Evolutionary conservation across 176 grass and related monocot genomes (phyloP), one percentile per base, ranked within the genome.

Genomic region (Cenchrus fungigraminus): DNA sequence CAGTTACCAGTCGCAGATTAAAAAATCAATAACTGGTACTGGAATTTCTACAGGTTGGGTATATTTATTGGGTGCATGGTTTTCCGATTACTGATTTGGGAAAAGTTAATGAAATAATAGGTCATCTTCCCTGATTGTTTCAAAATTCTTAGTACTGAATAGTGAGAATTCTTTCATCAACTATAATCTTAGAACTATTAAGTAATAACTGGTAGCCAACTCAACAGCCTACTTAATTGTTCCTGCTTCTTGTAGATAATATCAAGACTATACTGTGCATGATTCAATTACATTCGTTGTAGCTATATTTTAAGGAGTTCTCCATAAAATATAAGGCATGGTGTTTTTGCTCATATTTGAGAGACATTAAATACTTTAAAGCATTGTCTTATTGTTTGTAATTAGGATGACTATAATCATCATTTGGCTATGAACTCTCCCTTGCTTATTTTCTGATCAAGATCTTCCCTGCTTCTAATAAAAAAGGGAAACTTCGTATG

Each of bases 381-480:
- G 13, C 22, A 73, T 73, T 73, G 51, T 51, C 69, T 15, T 73
- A 73, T 50, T 73, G n/a, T 29, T 73, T 51, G 22, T 73, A 52
- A 29, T 72, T 11, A 29, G n/a, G n/a, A 72, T 46, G 37, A 17
- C 50, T 50, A 32, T 32, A 74, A 32, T 53, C 22, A 32, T 52
- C 31, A 52, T 73, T 31, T 73, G 2, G 46, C 49, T 52, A 25
- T 32, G 12, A 14, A 32, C 59, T 62, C 9, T 63, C 25, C 28
- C 62, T 14, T 34, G 28, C 62, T 65, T 74, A 53, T 55, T 55
- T 51, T 51, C 49, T 51, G 49, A 51, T 12, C 49, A 51, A 51
- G 49, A 2, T 51, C 49, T 9, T 12, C 9, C 49, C 9, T 51
- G 49, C 49, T 10, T 51, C 49, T 51, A 51, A 12, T 12, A 12